Evolutionary conservation across 2,329 filamentous ascomycete genomes (phyloP), one percentile per base, ranked within the genome.

Genomic region (Periglandula ipomoeae): DNA sequence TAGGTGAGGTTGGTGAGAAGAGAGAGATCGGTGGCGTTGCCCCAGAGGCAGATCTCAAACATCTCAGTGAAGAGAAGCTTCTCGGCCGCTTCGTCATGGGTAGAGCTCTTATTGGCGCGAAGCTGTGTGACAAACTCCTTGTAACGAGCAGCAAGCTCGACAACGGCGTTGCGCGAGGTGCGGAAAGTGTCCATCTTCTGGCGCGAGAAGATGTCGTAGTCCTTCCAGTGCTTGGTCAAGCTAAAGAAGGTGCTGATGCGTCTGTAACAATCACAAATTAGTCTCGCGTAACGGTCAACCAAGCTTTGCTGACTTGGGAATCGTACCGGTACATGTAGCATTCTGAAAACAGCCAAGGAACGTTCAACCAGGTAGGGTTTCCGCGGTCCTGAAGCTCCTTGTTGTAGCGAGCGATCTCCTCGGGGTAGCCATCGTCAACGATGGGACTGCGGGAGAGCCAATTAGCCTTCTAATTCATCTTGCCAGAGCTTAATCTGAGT

Each of bases 11-110:
- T 89, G 0, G 90, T 95, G 48, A 97, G 75, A 19, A 97, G 83
- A 0, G 89, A 95, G 13, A 97, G 74, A 65, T 97, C 93, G 0
- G 91, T 97, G 2, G 91, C 93, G 65, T 97, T 97, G 10, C 91
- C 91, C 91, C 91, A 97, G 2, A 97, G 78, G 63, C 90, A 96
- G 58, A 96, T 93, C 72, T 96, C 89, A 67, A 85, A 90, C 85
- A 97, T 94, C 64, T 97, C 91, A 22, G 76, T 76, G 69, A 97
- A 97, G 23, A 96, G 71, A 0, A 90, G 68, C 61, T 81, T 80
- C 62, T 94, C 87, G 0, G 87, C 82, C 49, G 84, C 79, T 26
- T 80, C 76, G 44, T 81, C 82, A 30, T 70, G 69, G 3, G 72
- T 71, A 38, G 74, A 69, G 44, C 72, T 69, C 56, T 78, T 76